Conservation (phyloP, 306 rosid species). For the Rosa persica region DNA sequence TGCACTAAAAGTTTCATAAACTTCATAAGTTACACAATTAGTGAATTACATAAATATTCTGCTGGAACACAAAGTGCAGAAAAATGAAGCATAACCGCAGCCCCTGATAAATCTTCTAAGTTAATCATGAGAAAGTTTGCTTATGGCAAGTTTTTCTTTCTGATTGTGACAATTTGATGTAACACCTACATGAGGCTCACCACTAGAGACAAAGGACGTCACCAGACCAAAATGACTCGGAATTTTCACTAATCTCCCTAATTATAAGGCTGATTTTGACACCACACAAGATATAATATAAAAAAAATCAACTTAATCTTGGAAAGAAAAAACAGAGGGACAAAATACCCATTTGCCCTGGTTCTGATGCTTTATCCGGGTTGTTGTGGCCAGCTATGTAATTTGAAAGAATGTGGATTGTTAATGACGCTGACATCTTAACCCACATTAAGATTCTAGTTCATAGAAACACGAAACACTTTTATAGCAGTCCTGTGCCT, state of each 20-base stretch:
- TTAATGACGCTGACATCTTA: conserved; percentile 29
- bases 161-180: conserved; percentile 7
- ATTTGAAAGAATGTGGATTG: neutral
- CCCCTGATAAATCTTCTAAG: neutral
- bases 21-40: too few species aligned
- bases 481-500: conserved; percentile 13
- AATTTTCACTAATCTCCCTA: conserved; percentile 10
- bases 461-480: conserved; percentile 11
- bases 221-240: neutral
- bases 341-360: neutral
- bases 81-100: neutral
- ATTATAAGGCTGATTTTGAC: conserved; percentile 24
- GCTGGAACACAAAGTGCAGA: too few species aligned
- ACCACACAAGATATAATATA: neutral
- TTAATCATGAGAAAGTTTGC: neutral
- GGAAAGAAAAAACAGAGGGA: neutral
- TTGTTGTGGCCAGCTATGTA: conserved; percentile 20
- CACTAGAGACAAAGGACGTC: neutral
- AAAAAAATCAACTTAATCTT: neutral
- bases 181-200: conserved; percentile 16
- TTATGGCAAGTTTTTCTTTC: neutral
- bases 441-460: conserved; percentile 10
- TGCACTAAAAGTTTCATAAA: too few species aligned
- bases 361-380: neutral
- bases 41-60: too few species aligned